These are phyloP conservation scores for Fusarium annulatum DNA, from an alignment of 2,329 filamentous ascomycete species.

Conservation along the genomic window DNA sequence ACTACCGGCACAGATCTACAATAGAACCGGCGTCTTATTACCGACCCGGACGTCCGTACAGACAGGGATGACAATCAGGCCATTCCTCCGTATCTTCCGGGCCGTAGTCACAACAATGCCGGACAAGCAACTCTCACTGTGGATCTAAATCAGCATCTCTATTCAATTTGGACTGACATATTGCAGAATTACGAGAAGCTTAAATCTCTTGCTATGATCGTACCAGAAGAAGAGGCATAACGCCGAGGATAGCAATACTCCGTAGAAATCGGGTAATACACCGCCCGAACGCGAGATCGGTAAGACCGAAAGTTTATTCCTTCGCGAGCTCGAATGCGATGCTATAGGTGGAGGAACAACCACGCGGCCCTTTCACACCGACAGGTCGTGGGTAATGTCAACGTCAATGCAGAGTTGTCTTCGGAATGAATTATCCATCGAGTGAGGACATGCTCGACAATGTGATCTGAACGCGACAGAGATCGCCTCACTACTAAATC, in stretches of 20 bases:
- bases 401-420: background rate
- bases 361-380: background rate
- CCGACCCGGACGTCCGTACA: background rate
- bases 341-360: background rate
- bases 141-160: background rate
- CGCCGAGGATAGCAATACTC: background rate
- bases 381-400: background rate
- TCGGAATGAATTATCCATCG: background rate
- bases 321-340: background rate
- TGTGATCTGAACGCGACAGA: background rate
- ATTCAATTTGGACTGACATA: too few species aligned
- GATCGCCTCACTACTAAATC: background rate
- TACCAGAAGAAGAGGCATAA: background rate
- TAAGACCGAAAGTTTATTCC: background rate
- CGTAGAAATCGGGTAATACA: background rate
- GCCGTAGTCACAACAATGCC: background rate
- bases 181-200: too few species aligned
- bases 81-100: background rate
- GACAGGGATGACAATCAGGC: background rate
- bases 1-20: background rate
- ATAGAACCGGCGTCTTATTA: background rate
- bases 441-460: accelerated
- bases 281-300: background rate
- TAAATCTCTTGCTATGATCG: background rate
- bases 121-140: background rate